These are phyloP conservation scores for Spathaspora sp. DNA, from an alignment of 1,139 yeast species.

Conservation along the genomic window DNA sequence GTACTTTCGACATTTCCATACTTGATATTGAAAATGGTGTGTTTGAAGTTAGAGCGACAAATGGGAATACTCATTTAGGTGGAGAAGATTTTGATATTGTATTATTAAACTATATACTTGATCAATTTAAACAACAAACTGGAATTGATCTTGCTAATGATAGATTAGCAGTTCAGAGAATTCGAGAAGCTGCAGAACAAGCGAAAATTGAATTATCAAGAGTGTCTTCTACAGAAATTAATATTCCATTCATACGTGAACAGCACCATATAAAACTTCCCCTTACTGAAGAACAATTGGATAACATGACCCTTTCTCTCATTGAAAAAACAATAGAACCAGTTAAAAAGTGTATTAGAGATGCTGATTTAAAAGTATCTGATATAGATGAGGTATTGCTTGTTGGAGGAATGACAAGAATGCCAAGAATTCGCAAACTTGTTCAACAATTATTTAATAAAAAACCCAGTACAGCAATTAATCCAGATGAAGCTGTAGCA, in stretches of 20 bases:
- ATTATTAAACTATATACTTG: constrained; percentile 53
- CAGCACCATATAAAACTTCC: constrained; percentile 51
- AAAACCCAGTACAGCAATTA: constrained; percentile 63
- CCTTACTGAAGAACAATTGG: constrained; percentile 63
- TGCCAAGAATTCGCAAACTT: constrained; percentile 67
- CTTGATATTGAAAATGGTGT: constrained; percentile 80
- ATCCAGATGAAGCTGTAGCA: constrained; percentile 86
- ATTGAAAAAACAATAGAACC: constrained; percentile 65
- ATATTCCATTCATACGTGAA: constrained; percentile 59
- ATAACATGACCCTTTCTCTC: constrained; percentile 58
- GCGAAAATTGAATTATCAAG: constrained; percentile 72
- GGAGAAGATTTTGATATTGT: constrained; percentile 80
- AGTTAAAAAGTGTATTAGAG: constrained; percentile 64
- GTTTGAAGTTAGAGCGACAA: constrained; percentile 79
- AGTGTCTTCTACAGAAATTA: constrained; percentile 53
- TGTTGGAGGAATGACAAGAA: constrained; percentile 86
- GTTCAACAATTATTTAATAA: constrained; percentile 59
- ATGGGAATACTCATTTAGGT: constrained; percentile 82
- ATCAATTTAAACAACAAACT: constrained; percentile 39
- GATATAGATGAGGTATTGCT: constrained; percentile 57
- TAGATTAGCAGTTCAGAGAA: constrained; percentile 58
- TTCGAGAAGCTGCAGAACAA: constrained; percentile 70
- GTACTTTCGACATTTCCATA: constrained; percentile 79
- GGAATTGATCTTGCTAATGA: constrained; percentile 48
- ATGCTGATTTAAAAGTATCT: constrained; percentile 60